Percentiles rank a stretch among this genome's conserved stretches.
Conservation (phyloP, 2,329 filamentous ascomycete species). For the Fusarium oxysporum region DNA sequence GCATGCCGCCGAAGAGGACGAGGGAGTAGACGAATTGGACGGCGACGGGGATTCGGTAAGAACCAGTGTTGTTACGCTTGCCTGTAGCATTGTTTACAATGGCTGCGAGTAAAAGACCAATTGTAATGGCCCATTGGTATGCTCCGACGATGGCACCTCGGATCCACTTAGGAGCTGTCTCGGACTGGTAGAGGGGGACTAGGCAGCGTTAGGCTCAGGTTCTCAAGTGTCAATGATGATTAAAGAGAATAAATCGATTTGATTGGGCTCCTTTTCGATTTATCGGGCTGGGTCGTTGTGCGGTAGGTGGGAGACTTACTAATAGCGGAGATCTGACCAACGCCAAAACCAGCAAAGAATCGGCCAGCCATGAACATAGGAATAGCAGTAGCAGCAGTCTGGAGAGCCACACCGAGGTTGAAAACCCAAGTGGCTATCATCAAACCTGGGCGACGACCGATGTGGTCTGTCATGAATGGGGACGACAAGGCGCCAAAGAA, state of each 20-base stretch:
- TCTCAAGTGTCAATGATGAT: too few relatives aligned
- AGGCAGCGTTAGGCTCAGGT: neutral
- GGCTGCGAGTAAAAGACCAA: slow-evolving; percentile 74
- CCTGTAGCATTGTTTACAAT: slow-evolving; percentile 74
- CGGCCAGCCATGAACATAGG: slow-evolving; percentile 76
- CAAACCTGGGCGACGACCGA: slow-evolving; percentile 74
- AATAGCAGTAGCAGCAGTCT: slow-evolving; percentile 70
- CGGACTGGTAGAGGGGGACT: slow-evolving; percentile 79
- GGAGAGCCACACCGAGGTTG: slow-evolving; percentile 73
- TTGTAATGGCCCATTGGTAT: slow-evolving; percentile 77
- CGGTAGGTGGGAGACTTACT: slow-evolving; percentile 52
- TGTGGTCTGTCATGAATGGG: slow-evolving; percentile 70
- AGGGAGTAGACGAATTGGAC: slow-evolving; percentile 77
- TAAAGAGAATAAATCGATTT: too few relatives aligned
- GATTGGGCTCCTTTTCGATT: too few relatives aligned
- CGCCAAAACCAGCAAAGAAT: slow-evolving; percentile 79
- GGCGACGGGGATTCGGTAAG: slow-evolving; percentile 72
- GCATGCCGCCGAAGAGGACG: slow-evolving; percentile 72
- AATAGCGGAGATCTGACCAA: slow-evolving; percentile 76
- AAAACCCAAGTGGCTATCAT: slow-evolving; percentile 73
- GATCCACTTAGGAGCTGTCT: slow-evolving; percentile 79
- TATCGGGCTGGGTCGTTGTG: neutral
- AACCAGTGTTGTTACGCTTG: slow-evolving; percentile 63
- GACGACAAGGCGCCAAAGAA: slow-evolving; percentile 78
- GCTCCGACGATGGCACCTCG: slow-evolving; percentile 76